These are phyloP conservation scores for Ceratobasidium sp. DNA, from an alignment of 1,284 basidiomycete species.

Conservation along the genomic window DNA sequence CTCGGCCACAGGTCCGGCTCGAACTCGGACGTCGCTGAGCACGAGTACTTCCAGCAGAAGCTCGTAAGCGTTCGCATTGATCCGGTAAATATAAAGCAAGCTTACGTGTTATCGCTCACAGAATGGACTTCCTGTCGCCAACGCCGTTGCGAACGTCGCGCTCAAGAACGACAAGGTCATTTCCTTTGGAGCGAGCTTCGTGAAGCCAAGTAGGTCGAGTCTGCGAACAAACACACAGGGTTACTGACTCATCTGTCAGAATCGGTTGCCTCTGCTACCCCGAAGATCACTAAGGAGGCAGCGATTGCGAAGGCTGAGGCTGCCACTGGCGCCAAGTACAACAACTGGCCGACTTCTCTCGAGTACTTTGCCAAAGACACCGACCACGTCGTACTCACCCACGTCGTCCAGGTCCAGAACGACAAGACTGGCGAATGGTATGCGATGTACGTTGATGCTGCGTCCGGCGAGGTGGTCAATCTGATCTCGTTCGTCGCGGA, in stretches of 20 bases:
- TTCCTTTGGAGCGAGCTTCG: slow-evolving; percentile 68
- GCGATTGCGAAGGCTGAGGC: slow-evolving; percentile 45
- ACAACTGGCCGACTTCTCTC: slow-evolving; percentile 12
- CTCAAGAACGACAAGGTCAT: slow-evolving; percentile 60
- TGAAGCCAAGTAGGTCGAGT: slow-evolving; percentile 52
- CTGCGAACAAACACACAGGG: no score
- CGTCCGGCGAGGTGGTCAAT: slow-evolving; percentile 34
- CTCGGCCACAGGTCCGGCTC: slow-evolving; percentile 59
- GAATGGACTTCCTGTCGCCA: slow-evolving; percentile 64
- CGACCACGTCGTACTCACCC: slow-evolving; percentile 32
- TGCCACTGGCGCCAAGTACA: slow-evolving; percentile 32
- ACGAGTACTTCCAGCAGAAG: slow-evolving; percentile 62
- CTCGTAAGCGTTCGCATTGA: slow-evolving; percentile 54
- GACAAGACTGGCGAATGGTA: slow-evolving; percentile 50
- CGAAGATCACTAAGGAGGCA: slow-evolving; percentile 38
- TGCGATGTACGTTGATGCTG: slow-evolving; percentile 46
- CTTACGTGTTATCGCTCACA: slow-evolving; percentile 45
- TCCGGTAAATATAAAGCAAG: neutral
- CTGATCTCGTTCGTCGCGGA: slow-evolving; percentile 46
- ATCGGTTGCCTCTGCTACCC: slow-evolving; percentile 38
- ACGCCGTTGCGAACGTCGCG: slow-evolving; percentile 66
- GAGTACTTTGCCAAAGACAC: slow-evolving; percentile 46
- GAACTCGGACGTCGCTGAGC: slow-evolving; percentile 54
- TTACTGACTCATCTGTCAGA: slow-evolving; percentile 15
- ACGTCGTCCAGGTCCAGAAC: slow-evolving; percentile 47